phyloP scores from a whole-genome alignment of 257 asterid species.

The Capsicum pubescens region DNA sequence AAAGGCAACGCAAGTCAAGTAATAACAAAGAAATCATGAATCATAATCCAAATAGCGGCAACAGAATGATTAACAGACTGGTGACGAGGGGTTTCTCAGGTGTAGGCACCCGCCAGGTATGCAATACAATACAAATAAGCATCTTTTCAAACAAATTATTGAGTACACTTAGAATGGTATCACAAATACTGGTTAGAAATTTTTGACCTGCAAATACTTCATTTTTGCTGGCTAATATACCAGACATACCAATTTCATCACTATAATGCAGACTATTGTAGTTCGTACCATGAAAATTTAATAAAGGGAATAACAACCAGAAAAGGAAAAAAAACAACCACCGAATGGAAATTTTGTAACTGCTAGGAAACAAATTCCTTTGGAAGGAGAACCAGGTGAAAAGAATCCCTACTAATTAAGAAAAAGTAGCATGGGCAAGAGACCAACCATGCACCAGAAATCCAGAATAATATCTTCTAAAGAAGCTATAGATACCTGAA shows the following conservation, averaged over 20 bases:
- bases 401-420: neutral
- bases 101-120: no score
- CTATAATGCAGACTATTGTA: neutral
- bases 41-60: neutral
- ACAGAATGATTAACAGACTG: neutral
- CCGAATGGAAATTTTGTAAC: neutral
- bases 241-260: neutral
- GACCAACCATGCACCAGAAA: no score
- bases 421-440: no score
- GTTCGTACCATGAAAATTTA: neutral
- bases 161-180: constrained; percentile 1
- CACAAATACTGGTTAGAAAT: neutral
- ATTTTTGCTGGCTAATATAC: neutral
- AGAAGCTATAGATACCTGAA: no score
- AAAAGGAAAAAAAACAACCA: neutral
- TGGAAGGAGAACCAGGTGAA: neutral
- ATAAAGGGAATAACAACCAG: neutral
- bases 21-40: no score
- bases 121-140: no score
- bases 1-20: no score
- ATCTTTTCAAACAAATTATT: neutral
- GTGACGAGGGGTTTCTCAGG: no score
- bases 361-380: neutral
- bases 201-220: constrained; percentile 1
- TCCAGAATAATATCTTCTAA: no score